Evolutionary conservation across 2,329 filamentous ascomycete genomes (phyloP).

Genomic region (Cladophialophora psammophila): DNA sequence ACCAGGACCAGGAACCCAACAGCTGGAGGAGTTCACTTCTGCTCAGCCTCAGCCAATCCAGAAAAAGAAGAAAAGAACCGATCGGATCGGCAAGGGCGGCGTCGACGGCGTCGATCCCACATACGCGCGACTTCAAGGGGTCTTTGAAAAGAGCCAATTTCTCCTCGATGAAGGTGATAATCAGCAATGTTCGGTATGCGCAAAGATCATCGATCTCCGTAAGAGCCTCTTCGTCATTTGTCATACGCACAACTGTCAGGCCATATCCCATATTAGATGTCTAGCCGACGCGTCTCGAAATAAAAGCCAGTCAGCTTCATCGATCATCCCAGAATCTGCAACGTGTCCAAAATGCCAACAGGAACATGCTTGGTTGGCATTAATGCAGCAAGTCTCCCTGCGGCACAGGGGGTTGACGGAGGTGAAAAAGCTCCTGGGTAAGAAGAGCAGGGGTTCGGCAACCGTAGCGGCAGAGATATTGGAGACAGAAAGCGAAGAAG

Average conservation of each 20-base stretch:
- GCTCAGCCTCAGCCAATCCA: conserved; percentile 36
- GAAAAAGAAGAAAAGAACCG: conserved; percentile 35
- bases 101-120: conserved; percentile 60
- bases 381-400: conserved; percentile 83
- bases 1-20: conserved; percentile 35
- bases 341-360: conserved; percentile 73
- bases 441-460: conserved; percentile 47
- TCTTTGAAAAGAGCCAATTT: conserved; percentile 60
- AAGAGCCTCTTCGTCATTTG: conserved; percentile 60
- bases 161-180: conserved; percentile 50
- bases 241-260: conserved; percentile 56
- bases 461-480: conserved; percentile 42
- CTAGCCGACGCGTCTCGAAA: conserved; percentile 61
- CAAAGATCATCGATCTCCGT: conserved; percentile 46
- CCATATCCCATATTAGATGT: conserved; percentile 63
- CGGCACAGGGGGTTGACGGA: conserved; percentile 74
- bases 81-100: conserved; percentile 45
- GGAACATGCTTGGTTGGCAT: conserved; percentile 72
- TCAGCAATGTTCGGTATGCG: conserved; percentile 60
- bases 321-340: conserved; percentile 72
- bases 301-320: conserved; percentile 47
- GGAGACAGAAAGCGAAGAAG: conserved; percentile 33
- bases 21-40: conserved; percentile 38
- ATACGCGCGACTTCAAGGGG: conserved; percentile 58
- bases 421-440: conserved; percentile 71